These are phyloP conservation scores for Blastobotrys chiropterorum DNA, from an alignment of 805 yeast species.

Conservation along the genomic window DNA sequence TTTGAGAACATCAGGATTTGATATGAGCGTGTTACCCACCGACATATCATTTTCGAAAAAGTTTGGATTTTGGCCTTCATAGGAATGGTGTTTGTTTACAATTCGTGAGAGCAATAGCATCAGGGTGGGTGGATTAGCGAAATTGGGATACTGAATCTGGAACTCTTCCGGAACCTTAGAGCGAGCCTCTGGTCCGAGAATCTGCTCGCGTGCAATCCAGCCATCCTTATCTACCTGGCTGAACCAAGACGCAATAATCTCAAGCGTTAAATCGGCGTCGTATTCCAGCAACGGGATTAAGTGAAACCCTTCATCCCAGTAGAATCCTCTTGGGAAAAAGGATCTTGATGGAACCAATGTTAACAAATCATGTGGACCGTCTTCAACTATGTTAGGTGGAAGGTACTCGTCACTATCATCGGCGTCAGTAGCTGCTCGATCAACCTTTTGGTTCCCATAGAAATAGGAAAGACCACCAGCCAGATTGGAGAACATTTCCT, in stretches of 20 bases:
- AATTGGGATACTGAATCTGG: slow-evolving; percentile 76
- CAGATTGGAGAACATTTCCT: slow-evolving; percentile 73
- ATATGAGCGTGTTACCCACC: slow-evolving; percentile 44
- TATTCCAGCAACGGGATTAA: slow-evolving; percentile 73
- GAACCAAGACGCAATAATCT: slow-evolving; percentile 85
- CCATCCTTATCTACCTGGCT: slow-evolving; percentile 79
- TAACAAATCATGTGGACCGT: slow-evolving; percentile 74
- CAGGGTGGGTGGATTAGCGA: slow-evolving; percentile 94
- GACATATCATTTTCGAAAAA: not conserved
- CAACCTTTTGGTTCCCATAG: slow-evolving; percentile 78
- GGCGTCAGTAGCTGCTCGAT: slow-evolving; percentile 59
- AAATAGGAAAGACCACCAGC: slow-evolving; percentile 88
- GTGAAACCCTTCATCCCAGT: slow-evolving; percentile 99
- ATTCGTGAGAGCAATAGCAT: slow-evolving; percentile 50
- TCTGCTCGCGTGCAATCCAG: slow-evolving; percentile 96
- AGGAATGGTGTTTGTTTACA: slow-evolving; percentile 36
- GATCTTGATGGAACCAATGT: slow-evolving; percentile 88
- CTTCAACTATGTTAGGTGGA: slow-evolving; percentile 43
- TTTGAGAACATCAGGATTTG: slow-evolving; percentile 39
- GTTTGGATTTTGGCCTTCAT: not conserved
- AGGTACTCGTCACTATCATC: slow-evolving; percentile 51
- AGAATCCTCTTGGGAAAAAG: slow-evolving; percentile 93
- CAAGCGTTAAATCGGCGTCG: slow-evolving; percentile 76
- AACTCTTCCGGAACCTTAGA: slow-evolving; percentile 80
- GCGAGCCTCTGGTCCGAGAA: slow-evolving; percentile 86